These are phyloP conservation scores for Bassia scoparia DNA, from an alignment of 148 eudicot species.

Conservation along the genomic window DNA sequence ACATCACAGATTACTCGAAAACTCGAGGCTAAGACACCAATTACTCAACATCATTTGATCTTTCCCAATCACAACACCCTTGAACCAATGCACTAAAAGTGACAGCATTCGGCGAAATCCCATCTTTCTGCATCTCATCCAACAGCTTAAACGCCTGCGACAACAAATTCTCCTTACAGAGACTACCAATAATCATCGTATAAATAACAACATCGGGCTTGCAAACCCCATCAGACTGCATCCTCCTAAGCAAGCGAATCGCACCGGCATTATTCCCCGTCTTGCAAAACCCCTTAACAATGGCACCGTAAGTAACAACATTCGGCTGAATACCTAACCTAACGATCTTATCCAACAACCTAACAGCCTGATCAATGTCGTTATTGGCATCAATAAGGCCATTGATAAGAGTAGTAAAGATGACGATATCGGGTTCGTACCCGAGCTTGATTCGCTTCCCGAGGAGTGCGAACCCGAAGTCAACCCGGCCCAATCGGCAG, in stretches of 20 bases:
- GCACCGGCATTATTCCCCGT: conserved; percentile 1
- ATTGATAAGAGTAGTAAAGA: not conserved
- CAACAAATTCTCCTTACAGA: not conserved
- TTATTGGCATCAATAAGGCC: not conserved
- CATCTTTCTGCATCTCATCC: conserved; percentile 1
- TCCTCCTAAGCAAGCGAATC: not conserved
- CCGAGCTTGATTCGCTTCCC: not conserved
- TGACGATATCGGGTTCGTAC: not conserved
- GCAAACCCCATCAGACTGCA: not conserved
- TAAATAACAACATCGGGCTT: conserved; percentile 4
- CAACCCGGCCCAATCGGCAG: conserved; percentile 4
- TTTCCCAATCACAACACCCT: not conserved
- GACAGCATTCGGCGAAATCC: conserved; percentile 1
- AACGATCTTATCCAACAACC: conserved; percentile 16
- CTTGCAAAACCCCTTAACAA: not conserved
- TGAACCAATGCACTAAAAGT: not conserved
- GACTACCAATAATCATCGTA: conserved; percentile 3
- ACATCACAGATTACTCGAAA: too few species aligned
- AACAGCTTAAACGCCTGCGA: not conserved
- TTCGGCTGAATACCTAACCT: not conserved
- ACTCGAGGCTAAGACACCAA: not conserved
- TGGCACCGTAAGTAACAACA: not conserved
- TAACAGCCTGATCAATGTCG: not conserved
- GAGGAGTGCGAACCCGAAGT: not conserved
- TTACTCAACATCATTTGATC: not conserved